A percentile compares a stretch with the other conserved stretches of the same genome.
Evolutionary conservation across 768 basidiomycete species (phyloP).

Genomic region (Tulasnella sp.): DNA sequence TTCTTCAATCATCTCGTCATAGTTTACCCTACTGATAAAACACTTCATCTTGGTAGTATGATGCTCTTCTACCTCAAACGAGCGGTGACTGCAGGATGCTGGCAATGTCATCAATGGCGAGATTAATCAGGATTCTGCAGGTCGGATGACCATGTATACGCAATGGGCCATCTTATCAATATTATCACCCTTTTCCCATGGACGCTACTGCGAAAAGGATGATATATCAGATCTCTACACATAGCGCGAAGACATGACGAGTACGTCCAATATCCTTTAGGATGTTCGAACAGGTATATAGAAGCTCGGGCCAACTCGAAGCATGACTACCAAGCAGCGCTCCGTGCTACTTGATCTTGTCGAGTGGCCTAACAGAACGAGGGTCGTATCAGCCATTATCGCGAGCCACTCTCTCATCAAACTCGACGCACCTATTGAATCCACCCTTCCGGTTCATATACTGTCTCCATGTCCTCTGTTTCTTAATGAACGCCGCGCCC

Average conservation of each 20-base stretch:
- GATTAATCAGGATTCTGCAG: no score
- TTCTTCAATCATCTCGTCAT: no score
- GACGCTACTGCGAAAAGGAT: no score
- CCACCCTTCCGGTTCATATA: conserved; percentile 96
- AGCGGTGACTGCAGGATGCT: conserved; percentile 1
- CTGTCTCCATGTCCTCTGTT: conserved; percentile 86
- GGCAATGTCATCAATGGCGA: conserved; percentile 8
- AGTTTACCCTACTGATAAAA: not conserved
- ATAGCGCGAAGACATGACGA: no score
- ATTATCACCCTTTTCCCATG: not conserved
- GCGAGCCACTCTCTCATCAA: not conserved
- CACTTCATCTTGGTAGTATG: not conserved
- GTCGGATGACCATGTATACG: no score
- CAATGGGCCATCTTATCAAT: not conserved
- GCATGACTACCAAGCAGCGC: no score
- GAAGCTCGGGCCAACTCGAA: no score
- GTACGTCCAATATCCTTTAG: no score
- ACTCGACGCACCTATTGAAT: conserved; percentile 56
- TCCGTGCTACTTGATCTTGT: conserved; percentile 73
- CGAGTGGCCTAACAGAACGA: conserved; percentile 55
- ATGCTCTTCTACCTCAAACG: conserved; percentile 7
- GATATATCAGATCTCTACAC: no score
- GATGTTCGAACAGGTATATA: no score
- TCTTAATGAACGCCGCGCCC: conserved; percentile 55
- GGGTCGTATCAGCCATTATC: conserved; percentile 19